phyloP scores from a whole-genome alignment of 306 rosid genomes.

The Sphenostylis stenocarpa region DNA sequence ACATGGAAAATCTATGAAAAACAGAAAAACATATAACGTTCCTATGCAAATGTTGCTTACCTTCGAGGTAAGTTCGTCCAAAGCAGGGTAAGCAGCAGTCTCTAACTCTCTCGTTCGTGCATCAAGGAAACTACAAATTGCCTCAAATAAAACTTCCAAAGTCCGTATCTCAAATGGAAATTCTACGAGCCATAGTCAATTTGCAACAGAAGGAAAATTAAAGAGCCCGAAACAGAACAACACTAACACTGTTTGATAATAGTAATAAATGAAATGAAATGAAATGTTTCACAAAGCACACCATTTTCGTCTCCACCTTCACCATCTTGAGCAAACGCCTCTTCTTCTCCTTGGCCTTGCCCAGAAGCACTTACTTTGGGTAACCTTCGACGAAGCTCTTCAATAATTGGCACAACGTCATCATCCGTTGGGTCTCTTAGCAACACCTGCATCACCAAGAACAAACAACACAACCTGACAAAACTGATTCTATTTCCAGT shows the following conservation, averaged over 20 bases:
- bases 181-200: conserved; percentile 41
- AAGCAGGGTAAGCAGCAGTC: conserved; percentile 70
- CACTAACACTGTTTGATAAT: not conserved
- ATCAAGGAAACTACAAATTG: conserved; percentile 74
- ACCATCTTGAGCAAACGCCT: conserved; percentile 44
- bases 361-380: conserved; percentile 32
- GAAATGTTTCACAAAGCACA: conserved; percentile 11
- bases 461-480: not conserved
- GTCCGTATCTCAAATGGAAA: conserved; percentile 85
- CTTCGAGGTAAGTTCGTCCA: conserved; percentile 81
- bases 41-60: conserved; percentile 33
- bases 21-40: not conserved
- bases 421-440: conserved; percentile 77
- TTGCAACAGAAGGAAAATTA: not conserved
- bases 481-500: not conserved
- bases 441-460: conserved; percentile 48
- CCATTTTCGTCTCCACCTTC: conserved; percentile 60
- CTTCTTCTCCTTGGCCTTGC: conserved; percentile 63
- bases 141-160: conserved; percentile 70
- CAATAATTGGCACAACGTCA: conserved; percentile 61
- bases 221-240: not conserved
- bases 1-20: not conserved
- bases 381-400: conserved; percentile 66
- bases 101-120: conserved; percentile 69
- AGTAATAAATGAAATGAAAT: not conserved